These are phyloP conservation scores for Echium plantagineum DNA, from an alignment of 257 asterid genomes.

Conservation along the genomic window DNA sequence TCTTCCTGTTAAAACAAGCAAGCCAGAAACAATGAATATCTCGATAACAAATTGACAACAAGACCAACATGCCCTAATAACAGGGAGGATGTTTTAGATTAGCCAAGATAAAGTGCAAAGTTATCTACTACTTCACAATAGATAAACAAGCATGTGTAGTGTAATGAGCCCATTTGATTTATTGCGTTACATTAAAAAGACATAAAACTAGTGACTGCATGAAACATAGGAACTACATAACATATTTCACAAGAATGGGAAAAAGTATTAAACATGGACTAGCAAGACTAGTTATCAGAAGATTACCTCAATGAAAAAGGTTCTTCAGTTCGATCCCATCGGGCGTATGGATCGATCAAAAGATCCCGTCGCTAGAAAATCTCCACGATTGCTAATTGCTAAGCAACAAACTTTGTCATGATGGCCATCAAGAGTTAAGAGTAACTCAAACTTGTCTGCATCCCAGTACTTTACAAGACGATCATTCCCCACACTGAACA, in stretches of 20 bases:
- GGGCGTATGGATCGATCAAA: constrained; percentile 90
- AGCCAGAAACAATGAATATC: background rate
- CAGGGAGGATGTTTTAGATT: no score
- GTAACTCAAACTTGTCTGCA: constrained; percentile 94
- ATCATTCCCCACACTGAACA: constrained; percentile 90
- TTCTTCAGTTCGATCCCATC: constrained; percentile 99
- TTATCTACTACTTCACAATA: no score
- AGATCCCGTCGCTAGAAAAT: constrained; percentile 84
- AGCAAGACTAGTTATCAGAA: constrained; percentile 1
- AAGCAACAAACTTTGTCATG: constrained; percentile 87
- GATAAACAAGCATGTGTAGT: no score
- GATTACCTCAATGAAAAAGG: constrained; percentile 78
- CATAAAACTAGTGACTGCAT: no score
- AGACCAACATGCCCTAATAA: background rate
- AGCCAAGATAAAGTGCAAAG: no score
- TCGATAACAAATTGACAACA: background rate
- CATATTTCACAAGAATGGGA: background rate
- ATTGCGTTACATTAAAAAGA: no score
- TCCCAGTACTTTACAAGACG: constrained; percentile 90
- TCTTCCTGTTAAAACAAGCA: constrained; percentile 59
- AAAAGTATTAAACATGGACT: background rate
- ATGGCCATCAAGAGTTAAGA: constrained; percentile 91
- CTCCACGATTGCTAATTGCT: constrained; percentile 83
- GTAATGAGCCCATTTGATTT: no score
- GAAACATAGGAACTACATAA: no score